Evolutionary conservation across 1,139 yeast species (phyloP), one percentile per base, ranked within the genome.

Genomic region (Scheffersomyces titani): DNA sequence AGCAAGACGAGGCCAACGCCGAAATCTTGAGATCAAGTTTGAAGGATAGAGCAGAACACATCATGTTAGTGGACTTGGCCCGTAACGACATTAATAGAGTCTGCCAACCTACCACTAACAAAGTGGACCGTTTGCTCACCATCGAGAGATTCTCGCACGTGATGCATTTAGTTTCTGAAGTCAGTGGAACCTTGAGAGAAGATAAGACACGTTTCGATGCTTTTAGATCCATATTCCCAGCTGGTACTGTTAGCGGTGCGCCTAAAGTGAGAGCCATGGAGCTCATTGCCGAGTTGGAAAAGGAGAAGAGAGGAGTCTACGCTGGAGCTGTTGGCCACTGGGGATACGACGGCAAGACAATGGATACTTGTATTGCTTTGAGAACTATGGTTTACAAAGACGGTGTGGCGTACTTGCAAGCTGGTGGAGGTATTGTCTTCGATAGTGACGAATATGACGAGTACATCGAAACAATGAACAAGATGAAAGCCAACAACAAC

Each of bases 311-410:
- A 68, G 99, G 99, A 50, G 93, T 93, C 16, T 94, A 94, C 70
- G 99, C 99, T 1, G 99, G 99, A 61, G 99, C 99, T 1, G 98
- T 94, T n/a, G 99, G 99, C 11, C 90, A 90, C 71, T 94, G 98
- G 97, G 93, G 97, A 1, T 94, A 92, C 70, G 97, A 92, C 67
- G 92, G 96, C 19, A 86, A 85, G 65, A 84, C 92, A 30, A 94
- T 94, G 98, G 96, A 94, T 70, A 94, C 98, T 0, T 94, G 99
- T 75, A 94, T 94, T 70, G 99, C 99, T 0, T 80, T 94, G 65
- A 85, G 99, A 75, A 94, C 99, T 0, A 94, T 94, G 98, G 94
- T 94, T 49, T 90, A 84, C 68, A 94, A 94, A 70, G 92, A 93
- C 64, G 96, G 96, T 19, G 80, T 84, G 51, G 98, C 97, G 0